These are phyloP conservation scores for Heliocybe sulcata DNA, from an alignment of 1,284 basidiomycete species.

Conservation along the genomic window DNA sequence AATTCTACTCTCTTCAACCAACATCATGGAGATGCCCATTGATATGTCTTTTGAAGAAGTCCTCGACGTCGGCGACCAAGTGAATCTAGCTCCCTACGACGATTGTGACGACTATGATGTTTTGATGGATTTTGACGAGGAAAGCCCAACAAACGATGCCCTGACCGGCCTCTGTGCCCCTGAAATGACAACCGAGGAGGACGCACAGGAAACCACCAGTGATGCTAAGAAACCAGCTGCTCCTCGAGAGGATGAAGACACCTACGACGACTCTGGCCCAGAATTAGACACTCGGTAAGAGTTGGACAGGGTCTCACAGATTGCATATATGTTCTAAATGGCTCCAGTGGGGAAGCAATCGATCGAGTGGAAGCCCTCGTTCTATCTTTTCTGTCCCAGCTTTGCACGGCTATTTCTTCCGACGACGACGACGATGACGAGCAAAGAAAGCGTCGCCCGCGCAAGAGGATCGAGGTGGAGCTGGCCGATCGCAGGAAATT, in stretches of 20 bases:
- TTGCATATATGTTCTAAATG: background rate
- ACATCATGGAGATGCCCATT: no score
- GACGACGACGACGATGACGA: conserved; percentile 8
- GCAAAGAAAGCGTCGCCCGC: conserved; percentile 1
- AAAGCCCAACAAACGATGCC: no score
- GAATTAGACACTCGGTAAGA: background rate
- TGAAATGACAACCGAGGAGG: no score
- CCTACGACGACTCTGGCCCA: background rate
- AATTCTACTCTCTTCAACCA: no score
- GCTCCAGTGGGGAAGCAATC: conserved; percentile 11
- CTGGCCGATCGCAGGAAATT: conserved; percentile 22
- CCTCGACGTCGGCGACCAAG: no score
- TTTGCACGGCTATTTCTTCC: conserved; percentile 17
- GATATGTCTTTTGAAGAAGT: no score
- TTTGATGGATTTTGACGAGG: no score
- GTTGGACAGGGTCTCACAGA: background rate
- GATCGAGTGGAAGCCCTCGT: conserved; percentile 44
- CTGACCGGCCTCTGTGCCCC: no score
- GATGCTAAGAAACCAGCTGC: background rate
- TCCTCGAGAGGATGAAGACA: no score
- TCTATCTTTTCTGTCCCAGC: conserved; percentile 45
- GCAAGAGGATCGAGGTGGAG: conserved; percentile 18
- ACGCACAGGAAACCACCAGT: background rate
- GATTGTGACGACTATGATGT: no score
- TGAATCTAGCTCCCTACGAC: no score